Base-by-base conservation (phyloP, 2,329 filamentous ascomycete species). In the Penicillium sclerotiorum region DNA sequence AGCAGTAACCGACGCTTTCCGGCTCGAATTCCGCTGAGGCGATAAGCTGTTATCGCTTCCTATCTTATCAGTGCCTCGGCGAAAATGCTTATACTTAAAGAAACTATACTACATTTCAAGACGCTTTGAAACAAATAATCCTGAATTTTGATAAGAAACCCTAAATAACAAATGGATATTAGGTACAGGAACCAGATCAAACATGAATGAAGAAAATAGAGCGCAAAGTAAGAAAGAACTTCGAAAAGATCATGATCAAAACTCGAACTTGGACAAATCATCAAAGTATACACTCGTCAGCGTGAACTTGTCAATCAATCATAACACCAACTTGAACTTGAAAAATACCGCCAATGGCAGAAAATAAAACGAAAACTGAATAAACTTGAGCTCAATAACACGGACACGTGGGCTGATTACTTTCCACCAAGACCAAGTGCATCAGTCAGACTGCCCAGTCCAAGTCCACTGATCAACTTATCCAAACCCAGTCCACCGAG, bases 401-500 rank as follows among this genome's bases (percentile, higher is more conserved):
- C 5, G 23, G 9, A 21, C 17, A 7, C 25, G 25, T 11, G n/a
- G n/a, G n/a, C 13, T n/a, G n/a, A 42, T 46, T 32, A 47, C 30
- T 82, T 78, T 60, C 77, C 77, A 13, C 70, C 73, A 49, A 77
- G 40, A 12, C 65, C 65, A 40, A 69, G 52, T 7, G 71, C 64
- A 45, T 72, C 68, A 1, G 72, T 73, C 25, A 76, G 45, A 40
- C 69, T 65, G 6, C 76, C 76, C 9, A 90, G 73, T 23, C 79
- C 80, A 13, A 82, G 66, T 35, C 72, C 67, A 36, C 76, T 75
- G 11, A 75, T 67, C 21, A 83, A 53, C 38, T 73, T 76, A 23
- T 79, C 79, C 21, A 85, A 71, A 4, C 91, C 91, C 22, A 96
- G 80, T 2, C 86, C 81, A 11, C 84, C 83, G 11, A 96, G 80